Evolutionary conservation across 495 filamentous ascomycete species (phyloP).

Genomic region (Aspergillus funiculosus): DNA sequence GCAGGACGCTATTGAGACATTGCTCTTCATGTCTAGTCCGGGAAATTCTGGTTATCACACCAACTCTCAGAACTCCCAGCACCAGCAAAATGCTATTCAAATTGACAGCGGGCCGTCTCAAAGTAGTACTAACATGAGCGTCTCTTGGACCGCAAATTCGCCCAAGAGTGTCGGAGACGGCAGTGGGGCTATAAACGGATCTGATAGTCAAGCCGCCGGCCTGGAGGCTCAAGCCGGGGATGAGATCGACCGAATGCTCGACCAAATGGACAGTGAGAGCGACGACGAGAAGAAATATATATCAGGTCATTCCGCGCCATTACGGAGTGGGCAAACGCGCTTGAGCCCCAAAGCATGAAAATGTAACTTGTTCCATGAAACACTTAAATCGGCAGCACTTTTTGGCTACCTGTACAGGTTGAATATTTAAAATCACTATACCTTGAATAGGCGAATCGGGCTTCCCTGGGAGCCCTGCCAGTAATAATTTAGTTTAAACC

Average conservation of each 20-base stretch:
- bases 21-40: constrained; percentile 84
- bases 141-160: constrained; percentile 18
- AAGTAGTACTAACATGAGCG: constrained; percentile 17
- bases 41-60: constrained; percentile 57
- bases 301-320: not conserved
- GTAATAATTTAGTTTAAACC: too few relatives aligned
- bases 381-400: too few relatives aligned
- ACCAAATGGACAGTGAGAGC: constrained; percentile 48
- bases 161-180: too few relatives aligned
- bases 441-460: too few relatives aligned
- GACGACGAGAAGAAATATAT: constrained; percentile 30
- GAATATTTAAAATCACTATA: too few relatives aligned
- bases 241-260: constrained; percentile 48
- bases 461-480: too few relatives aligned
- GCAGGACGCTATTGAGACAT: constrained; percentile 79
- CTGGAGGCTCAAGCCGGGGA: constrained; percentile 39
- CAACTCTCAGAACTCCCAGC: constrained; percentile 26
- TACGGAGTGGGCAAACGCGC: too few relatives aligned
- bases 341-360: not conserved
- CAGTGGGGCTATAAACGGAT: constrained; percentile 4
- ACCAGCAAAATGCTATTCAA: constrained; percentile 21
- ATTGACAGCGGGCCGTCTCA: constrained; percentile 29
- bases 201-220: constrained; percentile 11
- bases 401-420: too few relatives aligned
- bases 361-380: too few relatives aligned